Evolutionary conservation across 371 early-diverging fungal species (phyloP), one percentile per base, ranked within the genome.

Genomic region (Funneliformis caledonium): DNA sequence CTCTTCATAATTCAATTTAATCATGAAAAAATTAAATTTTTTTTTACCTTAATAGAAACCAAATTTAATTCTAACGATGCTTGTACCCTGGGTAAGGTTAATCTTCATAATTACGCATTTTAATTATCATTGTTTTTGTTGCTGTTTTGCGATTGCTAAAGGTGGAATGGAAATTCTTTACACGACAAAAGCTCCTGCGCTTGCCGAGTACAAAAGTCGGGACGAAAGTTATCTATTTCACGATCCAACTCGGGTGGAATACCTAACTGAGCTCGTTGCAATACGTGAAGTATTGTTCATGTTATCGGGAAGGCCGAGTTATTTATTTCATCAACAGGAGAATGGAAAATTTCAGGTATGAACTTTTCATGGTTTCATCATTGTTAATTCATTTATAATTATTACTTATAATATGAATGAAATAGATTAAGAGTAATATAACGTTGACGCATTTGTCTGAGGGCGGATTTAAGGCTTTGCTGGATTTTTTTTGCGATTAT

Each of bases 271-370:
- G 11, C 67, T 78, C 52, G 78, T 68, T 37, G 67, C 78, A 26
- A 69, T 78, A 48, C 78, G 78, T 43, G 78, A 78, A 68, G 69
- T 78, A 14, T 48, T 78, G 31, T 78, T 78, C n/a, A 68, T 78
- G 78, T 56, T 78, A 45, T 78, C 78, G 22, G 69, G 68, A 6
- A 45, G 78, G 19, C 78, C 78, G 12, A 68, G 69, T 16, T 78
- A 68, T 52, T 68, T 78, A 31, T 78, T 78, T 68, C 45, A 42
- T 43, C 37, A 50, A 12, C 7, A 16, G 11, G 31, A 33, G 19
- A 52, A 68, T 67, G 52, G 69, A 62, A 60, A 59, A 33, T 78
- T 50, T 42, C 26, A 42, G 62, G 52, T 76, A 76, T 43, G 4
- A 62, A 60, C 22, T 2, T 11, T 60, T 48, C 26, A 31, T 56